Conservation (phyloP, 169 alveolate genomes). For the Plasmodium fragile region DNA sequence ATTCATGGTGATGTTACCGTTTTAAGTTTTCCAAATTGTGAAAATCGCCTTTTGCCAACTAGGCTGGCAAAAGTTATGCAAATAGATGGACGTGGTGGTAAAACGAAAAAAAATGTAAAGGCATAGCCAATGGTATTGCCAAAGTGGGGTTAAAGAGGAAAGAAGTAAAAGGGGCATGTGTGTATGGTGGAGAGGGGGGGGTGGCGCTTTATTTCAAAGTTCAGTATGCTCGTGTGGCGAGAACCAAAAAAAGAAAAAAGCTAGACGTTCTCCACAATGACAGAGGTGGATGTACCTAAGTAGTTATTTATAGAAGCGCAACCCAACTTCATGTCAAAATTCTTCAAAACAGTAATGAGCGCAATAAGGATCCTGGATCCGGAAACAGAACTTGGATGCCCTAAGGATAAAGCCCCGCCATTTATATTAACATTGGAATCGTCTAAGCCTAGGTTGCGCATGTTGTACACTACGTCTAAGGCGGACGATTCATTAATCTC, state of each 20-base stretch:
- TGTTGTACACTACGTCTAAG: conserved; percentile 72
- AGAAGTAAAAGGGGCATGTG: background rate
- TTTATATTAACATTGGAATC: conserved; percentile 78
- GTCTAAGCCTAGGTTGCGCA: conserved; percentile 75
- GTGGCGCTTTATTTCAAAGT: background rate
- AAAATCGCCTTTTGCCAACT: background rate
- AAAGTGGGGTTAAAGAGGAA: background rate
- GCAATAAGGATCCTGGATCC: conserved; percentile 81
- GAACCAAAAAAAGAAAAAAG: conserved; percentile 6
- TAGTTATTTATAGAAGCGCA: conserved; percentile 79
- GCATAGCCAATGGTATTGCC: background rate
- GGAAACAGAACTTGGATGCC: conserved; percentile 83
- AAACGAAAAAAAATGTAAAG: background rate
- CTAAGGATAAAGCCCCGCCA: conserved; percentile 81
- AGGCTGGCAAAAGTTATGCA: background rate
- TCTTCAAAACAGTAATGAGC: conserved; percentile 78
- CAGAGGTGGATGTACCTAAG: conserved; percentile 79
- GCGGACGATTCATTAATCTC: conserved; percentile 83
- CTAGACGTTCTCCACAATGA: conserved; percentile 76
- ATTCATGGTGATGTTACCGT: background rate
- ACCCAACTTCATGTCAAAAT: conserved; percentile 79
- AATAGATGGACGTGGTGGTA: background rate
- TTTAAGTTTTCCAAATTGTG: background rate
- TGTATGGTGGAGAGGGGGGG: background rate
- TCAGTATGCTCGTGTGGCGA: background rate